These are phyloP conservation scores for Cylindrodendrum hubeiense DNA, from an alignment of 2,329 filamentous ascomycete genomes.

Conservation along the genomic window DNA sequence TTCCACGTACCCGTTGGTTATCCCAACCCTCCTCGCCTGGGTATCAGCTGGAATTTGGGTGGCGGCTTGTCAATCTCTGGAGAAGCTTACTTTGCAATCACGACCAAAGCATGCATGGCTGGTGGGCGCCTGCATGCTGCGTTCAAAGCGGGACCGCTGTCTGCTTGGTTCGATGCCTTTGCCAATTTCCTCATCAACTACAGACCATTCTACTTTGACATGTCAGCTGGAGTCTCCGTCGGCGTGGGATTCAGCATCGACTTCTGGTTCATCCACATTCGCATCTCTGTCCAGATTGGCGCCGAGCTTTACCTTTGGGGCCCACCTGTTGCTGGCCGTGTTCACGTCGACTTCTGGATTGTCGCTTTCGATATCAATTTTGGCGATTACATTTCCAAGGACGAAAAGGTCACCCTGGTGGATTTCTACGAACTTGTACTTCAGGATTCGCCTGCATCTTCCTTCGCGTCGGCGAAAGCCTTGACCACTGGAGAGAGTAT, in stretches of 20 bases:
- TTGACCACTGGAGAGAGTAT: no score
- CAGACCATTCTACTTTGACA: not conserved
- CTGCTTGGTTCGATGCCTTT: slow-evolving; percentile 54
- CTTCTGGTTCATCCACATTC: slow-evolving; percentile 41
- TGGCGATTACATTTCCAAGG: no score
- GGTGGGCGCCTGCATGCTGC: slow-evolving; percentile 50
- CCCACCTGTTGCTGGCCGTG: slow-evolving; percentile 35
- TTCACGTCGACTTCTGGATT: not conserved
- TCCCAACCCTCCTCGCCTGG: slow-evolving; percentile 53
- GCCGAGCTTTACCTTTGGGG: slow-evolving; percentile 35
- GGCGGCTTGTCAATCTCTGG: slow-evolving; percentile 50
- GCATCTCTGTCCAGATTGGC: slow-evolving; percentile 35
- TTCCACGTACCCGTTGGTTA: slow-evolving; percentile 51
- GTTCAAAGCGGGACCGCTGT: slow-evolving; percentile 47
- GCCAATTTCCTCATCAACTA: slow-evolving; percentile 53
- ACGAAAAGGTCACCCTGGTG: not conserved
- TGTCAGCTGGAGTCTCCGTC: slow-evolving; percentile 42
- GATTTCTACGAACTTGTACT: not conserved
- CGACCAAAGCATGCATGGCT: slow-evolving; percentile 57
- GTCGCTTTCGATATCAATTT: no score
- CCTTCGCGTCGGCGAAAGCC: no score
- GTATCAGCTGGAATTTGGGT: slow-evolving; percentile 52
- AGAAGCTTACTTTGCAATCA: slow-evolving; percentile 60
- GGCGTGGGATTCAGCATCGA: slow-evolving; percentile 45
- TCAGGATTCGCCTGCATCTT: not conserved